Percentiles rank a stretch among this genome's conserved stretches.
Conservation (phyloP, 371 early-diverging fungal genomes). For the Rhizomucor miehei region DNA sequence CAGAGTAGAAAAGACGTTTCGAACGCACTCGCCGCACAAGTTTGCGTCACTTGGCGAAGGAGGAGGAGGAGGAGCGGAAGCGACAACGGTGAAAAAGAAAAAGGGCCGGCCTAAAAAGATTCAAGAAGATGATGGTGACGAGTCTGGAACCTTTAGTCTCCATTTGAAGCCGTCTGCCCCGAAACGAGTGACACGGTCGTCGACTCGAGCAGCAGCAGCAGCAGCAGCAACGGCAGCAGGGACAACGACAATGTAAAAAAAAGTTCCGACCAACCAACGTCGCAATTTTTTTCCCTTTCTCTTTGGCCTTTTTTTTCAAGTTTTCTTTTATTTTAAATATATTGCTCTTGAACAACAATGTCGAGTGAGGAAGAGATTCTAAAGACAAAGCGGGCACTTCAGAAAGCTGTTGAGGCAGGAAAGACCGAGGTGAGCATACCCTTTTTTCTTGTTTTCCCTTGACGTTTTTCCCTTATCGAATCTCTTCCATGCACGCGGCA, state of each 20-base stretch:
- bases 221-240: background rate
- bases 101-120: background rate
- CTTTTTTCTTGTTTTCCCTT: background rate
- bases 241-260: constrained; percentile 1
- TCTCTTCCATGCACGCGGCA: too few relatives aligned
- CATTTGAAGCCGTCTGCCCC: constrained; percentile 2
- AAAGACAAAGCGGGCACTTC: constrained; percentile 20
- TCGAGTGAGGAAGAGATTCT: constrained; percentile 13
- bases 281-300: background rate
- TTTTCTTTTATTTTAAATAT: background rate
- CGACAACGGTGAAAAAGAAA: background rate
- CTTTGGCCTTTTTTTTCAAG: background rate
- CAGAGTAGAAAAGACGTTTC: constrained; percentile 69
- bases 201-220: background rate
- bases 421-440: constrained; percentile 11
- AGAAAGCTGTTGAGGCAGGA: constrained; percentile 15
- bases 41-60: constrained; percentile 4
- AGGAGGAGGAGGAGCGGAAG: background rate
- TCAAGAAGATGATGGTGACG: constrained; percentile 4
- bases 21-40: constrained; percentile 60
- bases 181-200: background rate
- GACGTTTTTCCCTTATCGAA: too few relatives aligned
- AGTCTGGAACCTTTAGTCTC: constrained; percentile 9
- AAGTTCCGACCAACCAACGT: background rate
- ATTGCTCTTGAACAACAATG: constrained; percentile 1